A percentile compares a stretch with the other conserved stretches of the same genome.
phyloP scores from a whole-genome alignment of 1,284 basidiomycete species.

The Papiliotrema nemorosa region DNA sequence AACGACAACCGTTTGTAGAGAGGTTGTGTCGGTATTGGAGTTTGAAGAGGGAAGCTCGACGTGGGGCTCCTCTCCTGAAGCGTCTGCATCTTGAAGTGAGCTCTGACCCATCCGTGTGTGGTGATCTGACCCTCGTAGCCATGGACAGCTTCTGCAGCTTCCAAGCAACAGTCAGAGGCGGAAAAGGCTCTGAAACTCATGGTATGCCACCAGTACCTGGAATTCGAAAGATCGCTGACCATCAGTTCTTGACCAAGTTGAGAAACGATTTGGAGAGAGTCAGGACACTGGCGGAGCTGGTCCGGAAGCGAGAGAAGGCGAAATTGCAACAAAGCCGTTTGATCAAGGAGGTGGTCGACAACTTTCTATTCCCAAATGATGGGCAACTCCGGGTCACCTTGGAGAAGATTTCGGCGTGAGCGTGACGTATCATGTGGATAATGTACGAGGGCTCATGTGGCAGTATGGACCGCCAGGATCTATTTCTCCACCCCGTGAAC shows the following conservation, averaged over 20 bases:
- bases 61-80: constrained; percentile 92
- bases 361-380: constrained; percentile 66
- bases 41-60: constrained; percentile 83
- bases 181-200: constrained; percentile 83
- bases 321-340: constrained; percentile 73
- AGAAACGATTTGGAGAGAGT: constrained; percentile 74
- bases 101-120: background rate
- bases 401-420: constrained; percentile 67
- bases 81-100: constrained; percentile 79
- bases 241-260: constrained; percentile 66
- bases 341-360: constrained; percentile 64
- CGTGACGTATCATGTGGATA: constrained; percentile 17
- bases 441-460: background rate
- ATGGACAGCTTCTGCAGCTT: constrained; percentile 78
- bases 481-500: constrained; percentile 80
- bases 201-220: constrained; percentile 50
- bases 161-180: constrained; percentile 69
- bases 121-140: constrained; percentile 54
- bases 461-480: constrained; percentile 69
- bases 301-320: constrained; percentile 75
- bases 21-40: constrained; percentile 93
- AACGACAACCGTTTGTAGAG: constrained; percentile 72
- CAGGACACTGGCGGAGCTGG: constrained; percentile 65
- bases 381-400: constrained; percentile 62
- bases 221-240: background rate